These are phyloP conservation scores for Cytospora piceae DNA, from an alignment of 2,329 filamentous ascomycete genomes.

Conservation along the genomic window DNA sequence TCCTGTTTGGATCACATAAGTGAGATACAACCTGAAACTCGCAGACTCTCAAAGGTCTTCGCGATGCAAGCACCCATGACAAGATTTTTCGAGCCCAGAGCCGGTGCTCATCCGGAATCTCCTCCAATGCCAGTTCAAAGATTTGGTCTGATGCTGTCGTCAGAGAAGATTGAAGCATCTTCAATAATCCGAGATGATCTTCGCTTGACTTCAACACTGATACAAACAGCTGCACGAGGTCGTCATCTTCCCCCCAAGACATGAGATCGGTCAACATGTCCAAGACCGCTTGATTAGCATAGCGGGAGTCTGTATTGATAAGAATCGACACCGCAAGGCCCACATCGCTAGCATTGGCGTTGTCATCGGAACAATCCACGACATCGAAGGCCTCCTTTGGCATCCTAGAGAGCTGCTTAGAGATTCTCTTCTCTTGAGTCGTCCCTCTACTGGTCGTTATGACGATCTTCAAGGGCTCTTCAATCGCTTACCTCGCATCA, in stretches of 20 bases:
- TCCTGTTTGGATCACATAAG: neutral
- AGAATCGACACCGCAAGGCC: neutral
- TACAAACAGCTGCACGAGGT: neutral
- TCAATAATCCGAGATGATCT: neutral
- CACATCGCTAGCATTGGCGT: neutral
- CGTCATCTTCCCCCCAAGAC: neutral
- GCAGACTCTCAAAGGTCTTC: neutral
- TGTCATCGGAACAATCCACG: neutral
- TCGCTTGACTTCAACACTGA: neutral
- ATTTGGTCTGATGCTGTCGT: neutral
- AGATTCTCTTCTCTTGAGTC: neutral
- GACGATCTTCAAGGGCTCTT: constrained; percentile 4
- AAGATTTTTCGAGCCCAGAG: neutral
- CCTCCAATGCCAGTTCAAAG: neutral
- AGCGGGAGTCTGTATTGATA: neutral
- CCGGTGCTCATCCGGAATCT: neutral
- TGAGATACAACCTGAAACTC: neutral
- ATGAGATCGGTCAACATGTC: neutral
- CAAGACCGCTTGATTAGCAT: neutral
- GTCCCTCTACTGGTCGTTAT: neutral
- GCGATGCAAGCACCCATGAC: neutral
- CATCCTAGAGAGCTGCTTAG: neutral
- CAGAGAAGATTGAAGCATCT: neutral
- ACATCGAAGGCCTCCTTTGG: neutral
- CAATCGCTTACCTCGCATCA: neutral